phyloP scores from a whole-genome alignment of 1,284 basidiomycete genomes.

The Ceratobasidium theobromae region DNA sequence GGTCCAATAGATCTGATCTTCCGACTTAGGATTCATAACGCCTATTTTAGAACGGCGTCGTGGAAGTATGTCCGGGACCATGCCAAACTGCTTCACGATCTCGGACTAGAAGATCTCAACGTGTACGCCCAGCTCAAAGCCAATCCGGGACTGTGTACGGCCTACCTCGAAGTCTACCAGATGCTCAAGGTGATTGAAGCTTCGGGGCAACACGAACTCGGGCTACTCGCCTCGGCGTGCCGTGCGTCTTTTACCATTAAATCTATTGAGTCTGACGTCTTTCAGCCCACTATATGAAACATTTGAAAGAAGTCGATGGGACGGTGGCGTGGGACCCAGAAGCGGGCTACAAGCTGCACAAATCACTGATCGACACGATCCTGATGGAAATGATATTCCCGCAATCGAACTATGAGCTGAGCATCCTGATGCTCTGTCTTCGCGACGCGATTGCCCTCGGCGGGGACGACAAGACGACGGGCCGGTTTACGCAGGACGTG shows the following conservation, averaged over 20 bases:
- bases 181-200: slow-evolving; percentile 29
- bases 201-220: slow-evolving; percentile 28
- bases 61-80: slow-evolving; percentile 35
- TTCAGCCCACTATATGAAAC: slow-evolving; percentile 24
- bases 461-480: slow-evolving; percentile 19
- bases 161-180: slow-evolving; percentile 18
- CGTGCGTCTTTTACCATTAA: slow-evolving; percentile 4
- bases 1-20: not conserved
- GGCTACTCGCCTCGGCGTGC: slow-evolving; percentile 18
- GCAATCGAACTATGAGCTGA: slow-evolving; percentile 31
- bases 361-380: slow-evolving; percentile 35
- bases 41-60: slow-evolving; percentile 32
- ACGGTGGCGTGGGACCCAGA: slow-evolving; percentile 15
- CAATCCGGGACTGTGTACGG: not conserved
- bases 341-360: slow-evolving; percentile 29
- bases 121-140: slow-evolving; percentile 27
- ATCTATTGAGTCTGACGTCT: not conserved
- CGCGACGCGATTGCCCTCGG: slow-evolving; percentile 31
- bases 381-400: slow-evolving; percentile 35
- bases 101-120: slow-evolving; percentile 27
- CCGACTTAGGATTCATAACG: slow-evolving; percentile 33
- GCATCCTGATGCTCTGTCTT: slow-evolving; percentile 32
- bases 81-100: slow-evolving; percentile 28
- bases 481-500: slow-evolving; percentile 32
- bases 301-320: slow-evolving; percentile 13